Evolutionary conservation across 345 rosid species (phyloP).

Genomic region (Acer yangbiense): DNA sequence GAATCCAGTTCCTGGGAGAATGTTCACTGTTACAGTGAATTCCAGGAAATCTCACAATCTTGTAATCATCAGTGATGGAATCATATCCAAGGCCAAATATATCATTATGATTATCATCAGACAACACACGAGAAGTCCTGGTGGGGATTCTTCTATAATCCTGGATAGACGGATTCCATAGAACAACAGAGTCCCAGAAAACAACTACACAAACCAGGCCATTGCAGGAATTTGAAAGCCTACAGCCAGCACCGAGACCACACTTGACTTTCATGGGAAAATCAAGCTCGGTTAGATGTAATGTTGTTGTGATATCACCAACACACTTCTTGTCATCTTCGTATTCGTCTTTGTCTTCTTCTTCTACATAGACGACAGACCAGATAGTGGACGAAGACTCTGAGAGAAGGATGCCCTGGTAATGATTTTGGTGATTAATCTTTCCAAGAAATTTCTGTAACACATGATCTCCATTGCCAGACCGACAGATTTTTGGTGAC

Average conservation of each 20-base stretch:
- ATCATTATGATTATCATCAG: neutral
- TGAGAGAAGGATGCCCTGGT: neutral
- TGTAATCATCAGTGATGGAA: neutral
- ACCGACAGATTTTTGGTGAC: neutral
- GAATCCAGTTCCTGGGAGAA: neutral
- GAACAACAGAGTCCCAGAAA: neutral
- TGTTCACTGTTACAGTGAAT: neutral
- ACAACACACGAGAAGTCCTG: neutral
- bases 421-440: no score
- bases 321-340: neutral
- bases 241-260: neutral
- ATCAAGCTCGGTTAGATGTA: neutral
- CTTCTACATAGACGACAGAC: neutral
- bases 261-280: neutral
- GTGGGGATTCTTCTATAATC: neutral
- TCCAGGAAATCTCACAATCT: neutral
- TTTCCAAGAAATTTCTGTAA: no score
- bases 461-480: neutral
- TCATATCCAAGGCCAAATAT: neutral
- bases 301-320: neutral
- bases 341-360: neutral
- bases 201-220: neutral
- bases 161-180: neutral
- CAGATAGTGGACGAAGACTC: neutral
- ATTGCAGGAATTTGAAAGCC: neutral